Base-by-base conservation (phyloP, 257 asterid genomes). In the Scutellaria minor region DNA sequence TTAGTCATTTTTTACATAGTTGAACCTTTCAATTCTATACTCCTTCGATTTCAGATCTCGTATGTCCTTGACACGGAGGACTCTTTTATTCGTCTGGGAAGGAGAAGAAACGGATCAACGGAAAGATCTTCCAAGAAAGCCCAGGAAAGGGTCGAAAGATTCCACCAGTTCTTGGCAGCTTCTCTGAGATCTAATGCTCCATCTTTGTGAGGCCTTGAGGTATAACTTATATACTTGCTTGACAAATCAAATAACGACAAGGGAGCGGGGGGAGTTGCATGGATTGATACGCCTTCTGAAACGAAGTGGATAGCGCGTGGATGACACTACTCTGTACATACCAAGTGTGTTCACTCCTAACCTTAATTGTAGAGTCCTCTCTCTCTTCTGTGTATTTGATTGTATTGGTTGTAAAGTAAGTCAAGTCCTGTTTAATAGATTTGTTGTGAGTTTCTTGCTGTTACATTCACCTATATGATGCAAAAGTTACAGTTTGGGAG, bases 61-160 rank as follows among this genome's bases (percentile, higher is more conserved):
- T 93, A 90, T 71, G 97, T 93, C 55, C 87, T 93, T 3, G 97
- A 93, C 84, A 89, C 98, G 0, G 97, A 91, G 88, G 98, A 93
- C 85, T 89, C 52, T 86, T 93, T 89, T 74, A 73, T 83, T 76
- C 97, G 98, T 22, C 10, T 66, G 80, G 91, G 91, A 58, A 82
- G 87, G 82, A 86, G 78, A 77, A 84, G 80, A 77, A 78, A 75
- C 22, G 24, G 31, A 40, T 60, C 80, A 37, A 63, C 76, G 51
- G 82, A 70, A 41, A 77, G 67, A 73, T 69, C 80, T 64, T 65
- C 81, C 6, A 45, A 59, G 37, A 78, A 69, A 47, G 22, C 81
- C 66, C 80, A 83, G 74, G 72, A 80, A 46, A 86, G 80, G 80
- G 86, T 85, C 61, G 84, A 84, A 72, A 75, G 83, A 69, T 93